Base-by-base conservation (phyloP, 1,139 yeast species). In the Zygotorulaspora mrakii region DNA sequence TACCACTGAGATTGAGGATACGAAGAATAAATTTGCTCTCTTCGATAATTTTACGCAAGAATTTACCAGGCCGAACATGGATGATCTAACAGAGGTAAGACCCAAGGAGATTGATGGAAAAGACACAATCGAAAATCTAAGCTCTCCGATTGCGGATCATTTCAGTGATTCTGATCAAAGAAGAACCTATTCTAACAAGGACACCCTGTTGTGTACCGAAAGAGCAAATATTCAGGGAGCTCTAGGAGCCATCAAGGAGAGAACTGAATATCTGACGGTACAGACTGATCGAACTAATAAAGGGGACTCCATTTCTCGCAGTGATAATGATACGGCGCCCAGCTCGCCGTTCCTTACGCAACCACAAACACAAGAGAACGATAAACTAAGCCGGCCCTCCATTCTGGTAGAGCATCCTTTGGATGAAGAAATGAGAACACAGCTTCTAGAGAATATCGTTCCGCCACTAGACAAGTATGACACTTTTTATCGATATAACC, bases 1-100 rank as follows among this genome's bases (percentile, higher is more conserved):
- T 5, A 13, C 33, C 10, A 48, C 43, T 12, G 59, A 57, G n/a
- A 54, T 49, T 18, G 65, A 58, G 14, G 64, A 61, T 13, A 59
- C 62, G 14, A 58, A 61, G 21, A 38, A 53, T 47, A 47, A 50
- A 43, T 52, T 52, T 50, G 33, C 54, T 33, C 18, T 68, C 5
- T 55, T 59, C 39, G 71, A 67, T 24, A 67, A 66, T 35, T 54
- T 54, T 33, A 65, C 69, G 1, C 68, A 66, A 37, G 67, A 65
- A 11, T 43, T 64, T n/a, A 62, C 67, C 2, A 52, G 55, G 16
- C 59, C 50, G 14, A 53, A 57, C 28, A 34, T 60, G 26, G 64
- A 61, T 34, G 70, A 66, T 37, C 46, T 67, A 23, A 67, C 70
- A 2, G 69, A 66, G 39, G 54, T 57, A 2, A 59, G 56, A 31